Evolutionary conservation across 2,329 filamentous ascomycete genomes (phyloP).

Genomic region (Botrytis tulipae): DNA sequence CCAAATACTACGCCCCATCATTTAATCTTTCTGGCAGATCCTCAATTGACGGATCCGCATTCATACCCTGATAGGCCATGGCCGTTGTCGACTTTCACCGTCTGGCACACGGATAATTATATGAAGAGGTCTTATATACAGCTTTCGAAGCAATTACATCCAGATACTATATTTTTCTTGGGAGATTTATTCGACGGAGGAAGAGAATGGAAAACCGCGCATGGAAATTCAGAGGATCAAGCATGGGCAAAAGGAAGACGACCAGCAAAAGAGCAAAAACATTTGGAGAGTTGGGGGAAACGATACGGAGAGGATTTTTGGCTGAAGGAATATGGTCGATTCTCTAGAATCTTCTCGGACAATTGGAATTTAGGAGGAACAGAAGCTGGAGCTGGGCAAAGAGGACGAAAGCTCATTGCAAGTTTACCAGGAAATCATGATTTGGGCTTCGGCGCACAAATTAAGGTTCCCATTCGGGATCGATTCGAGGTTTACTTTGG

Average conservation of each 20-base stretch:
- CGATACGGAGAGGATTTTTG: slow-evolving; percentile 81
- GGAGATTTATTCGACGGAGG: slow-evolving; percentile 96
- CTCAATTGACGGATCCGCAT: slow-evolving; percentile 72
- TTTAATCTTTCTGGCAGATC: slow-evolving; percentile 67
- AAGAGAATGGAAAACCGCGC: slow-evolving; percentile 82
- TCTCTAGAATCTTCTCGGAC: slow-evolving; percentile 79
- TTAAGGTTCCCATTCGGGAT: slow-evolving; percentile 76
- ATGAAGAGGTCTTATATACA: slow-evolving; percentile 78
- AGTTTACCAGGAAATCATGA: slow-evolving; percentile 95
- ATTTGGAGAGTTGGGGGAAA: slow-evolving; percentile 65
- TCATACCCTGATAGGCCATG: slow-evolving; percentile 71
- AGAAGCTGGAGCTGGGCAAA: slow-evolving; percentile 55
- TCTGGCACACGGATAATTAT: slow-evolving; percentile 84
- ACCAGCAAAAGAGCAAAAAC: slow-evolving; percentile 51
- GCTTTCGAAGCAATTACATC: slow-evolving; percentile 72
- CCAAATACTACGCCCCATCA: slow-evolving; percentile 74
- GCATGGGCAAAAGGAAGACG: slow-evolving; percentile 54
- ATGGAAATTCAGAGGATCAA: slow-evolving; percentile 58
- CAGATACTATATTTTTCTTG: slow-evolving; percentile 85
- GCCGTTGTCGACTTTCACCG: slow-evolving; percentile 65
- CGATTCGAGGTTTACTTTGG: slow-evolving; percentile 89
- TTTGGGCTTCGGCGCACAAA: slow-evolving; percentile 81
- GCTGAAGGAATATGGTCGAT: slow-evolving; percentile 82
- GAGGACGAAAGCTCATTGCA: slow-evolving; percentile 74
- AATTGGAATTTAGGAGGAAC: slow-evolving; percentile 60